Percentiles rank a stretch among this genome's conserved stretches.
These are phyloP conservation scores for Helminthosporium solani DNA, from an alignment of 2,329 filamentous ascomycete genomes.

Conservation along the genomic window DNA sequence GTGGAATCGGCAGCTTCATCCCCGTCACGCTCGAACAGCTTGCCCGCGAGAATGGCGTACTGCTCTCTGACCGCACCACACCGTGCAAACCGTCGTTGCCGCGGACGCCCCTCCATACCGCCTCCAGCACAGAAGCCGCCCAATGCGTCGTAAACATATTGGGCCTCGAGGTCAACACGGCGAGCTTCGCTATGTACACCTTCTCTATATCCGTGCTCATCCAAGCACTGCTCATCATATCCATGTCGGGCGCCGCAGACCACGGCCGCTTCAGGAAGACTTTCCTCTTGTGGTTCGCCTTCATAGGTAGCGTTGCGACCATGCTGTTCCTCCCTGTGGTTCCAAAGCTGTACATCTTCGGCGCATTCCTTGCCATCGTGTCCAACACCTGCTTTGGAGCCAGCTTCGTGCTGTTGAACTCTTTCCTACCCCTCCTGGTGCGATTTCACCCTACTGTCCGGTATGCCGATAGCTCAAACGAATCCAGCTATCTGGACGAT, in stretches of 20 bases:
- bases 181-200: slow-evolving; percentile 97
- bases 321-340: slow-evolving; percentile 85
- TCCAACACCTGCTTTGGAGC: slow-evolving; percentile 94
- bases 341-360: slow-evolving; percentile 75
- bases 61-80: slow-evolving; percentile 72
- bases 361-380: slow-evolving; percentile 79
- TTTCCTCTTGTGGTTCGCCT: slow-evolving; percentile 81
- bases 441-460: slow-evolving; percentile 71
- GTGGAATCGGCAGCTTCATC: slow-evolving; percentile 82
- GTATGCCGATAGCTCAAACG: slow-evolving; percentile 23
- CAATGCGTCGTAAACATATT: slow-evolving; percentile 84
- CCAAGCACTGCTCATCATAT: slow-evolving; percentile 88
- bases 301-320: slow-evolving; percentile 75
- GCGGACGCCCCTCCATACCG: slow-evolving; percentile 36
- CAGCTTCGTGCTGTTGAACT: slow-evolving; percentile 93
- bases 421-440: slow-evolving; percentile 87
- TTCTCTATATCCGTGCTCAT: slow-evolving; percentile 90
- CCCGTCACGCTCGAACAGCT: slow-evolving; percentile 93
- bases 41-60: slow-evolving; percentile 85
- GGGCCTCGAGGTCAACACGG: slow-evolving; percentile 87
- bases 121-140: slow-evolving; percentile 30
- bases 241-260: slow-evolving; percentile 93
- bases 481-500: slow-evolving; percentile 26
- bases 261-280: slow-evolving; percentile 87
- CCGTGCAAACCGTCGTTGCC: slow-evolving; percentile 71